Evolutionary conservation across 306 rosid species (phyloP).

Genomic region (Rosa multiflora): DNA sequence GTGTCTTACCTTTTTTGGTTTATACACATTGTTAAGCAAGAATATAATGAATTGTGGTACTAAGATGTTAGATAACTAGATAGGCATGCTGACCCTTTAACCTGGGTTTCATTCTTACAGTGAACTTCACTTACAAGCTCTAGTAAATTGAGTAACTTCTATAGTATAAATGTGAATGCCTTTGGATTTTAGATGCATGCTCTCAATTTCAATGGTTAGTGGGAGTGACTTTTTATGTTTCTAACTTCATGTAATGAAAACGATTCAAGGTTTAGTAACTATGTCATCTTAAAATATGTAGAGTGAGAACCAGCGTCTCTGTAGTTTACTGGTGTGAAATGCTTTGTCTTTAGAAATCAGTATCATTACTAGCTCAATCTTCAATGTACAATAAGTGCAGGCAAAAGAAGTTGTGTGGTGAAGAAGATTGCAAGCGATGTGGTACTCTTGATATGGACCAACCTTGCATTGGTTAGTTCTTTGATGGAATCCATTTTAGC

Average conservation of each 20-base stretch:
- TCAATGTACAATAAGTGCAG: conserved; percentile 33
- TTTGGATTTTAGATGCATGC: not conserved
- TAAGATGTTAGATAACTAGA: not conserved
- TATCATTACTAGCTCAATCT: not conserved
- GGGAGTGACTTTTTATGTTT: not conserved
- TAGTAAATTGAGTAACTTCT: too few species aligned
- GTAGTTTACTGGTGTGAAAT: not conserved
- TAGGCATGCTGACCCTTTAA: too few species aligned
- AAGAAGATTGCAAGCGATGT: conserved; percentile 74
- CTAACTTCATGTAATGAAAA: not conserved
- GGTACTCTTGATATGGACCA: conserved; percentile 53
- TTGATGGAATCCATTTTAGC: not conserved
- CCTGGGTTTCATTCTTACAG: too few species aligned
- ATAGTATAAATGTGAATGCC: not conserved
- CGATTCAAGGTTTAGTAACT: not conserved
- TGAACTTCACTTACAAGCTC: too few species aligned
- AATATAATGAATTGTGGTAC: not conserved
- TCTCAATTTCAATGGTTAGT: not conserved
- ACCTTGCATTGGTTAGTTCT: conserved; percentile 63
- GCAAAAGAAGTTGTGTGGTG: conserved; percentile 73
- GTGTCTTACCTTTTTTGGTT: not conserved
- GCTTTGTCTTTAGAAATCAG: not conserved
- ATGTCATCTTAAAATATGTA: not conserved
- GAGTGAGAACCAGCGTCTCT: not conserved
- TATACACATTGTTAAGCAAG: not conserved